Base-by-base conservation (phyloP, 345 rosid genomes). In the Syzygium grande region DNA sequence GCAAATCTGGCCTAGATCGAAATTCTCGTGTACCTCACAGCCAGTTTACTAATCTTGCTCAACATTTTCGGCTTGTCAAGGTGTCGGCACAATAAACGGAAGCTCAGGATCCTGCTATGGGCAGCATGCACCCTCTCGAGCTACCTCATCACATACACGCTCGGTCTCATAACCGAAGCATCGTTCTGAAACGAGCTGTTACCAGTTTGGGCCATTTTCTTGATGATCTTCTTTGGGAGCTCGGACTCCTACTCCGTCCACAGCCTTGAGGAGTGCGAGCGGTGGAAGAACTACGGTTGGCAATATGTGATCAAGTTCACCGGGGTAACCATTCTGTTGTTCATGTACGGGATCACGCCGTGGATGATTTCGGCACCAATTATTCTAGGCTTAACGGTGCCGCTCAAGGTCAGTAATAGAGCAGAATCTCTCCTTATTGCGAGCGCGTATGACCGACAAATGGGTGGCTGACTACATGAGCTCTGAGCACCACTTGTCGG, bases 361-460 rank as follows among this genome's bases (percentile, higher is more conserved):
- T 25, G 27, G 2, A 55, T 55, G 27, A 1, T 55, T 22, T 55
- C 27, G 27, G 11, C 9, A 10, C 23, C 22, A 22, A 22, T 55
- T 55, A 55, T 55, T 55, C 1, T 55, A 9, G 22, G 0, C 5
- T 0, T 55, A 55, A 0, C 9, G 1, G 59, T 55, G 2, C 59
- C 27, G 17, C 59, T 55, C 12, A 22, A 9, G 27, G 59, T 1
- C 5, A 3, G 4, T 55, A 25, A 25, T 55, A 22, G 59, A 22
- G 59, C 59, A 55, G 59, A 10, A 55, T 22, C 59, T 22, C 59
- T 55, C 59, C 9, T 7, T 25, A 55, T 22, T 55, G 59, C 59
- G 1, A 55, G 59, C 5, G 2, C 5, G 27, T 55, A 55, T 0
- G 59, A 27, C 27, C 59, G 59, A 22, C 59, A 55, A 55, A 55